Percentiles rank a stretch among this genome's conserved stretches.
These are phyloP conservation scores for Nepenthes alata DNA, from an alignment of 179 eudicot genomes.

Conservation along the genomic window DNA sequence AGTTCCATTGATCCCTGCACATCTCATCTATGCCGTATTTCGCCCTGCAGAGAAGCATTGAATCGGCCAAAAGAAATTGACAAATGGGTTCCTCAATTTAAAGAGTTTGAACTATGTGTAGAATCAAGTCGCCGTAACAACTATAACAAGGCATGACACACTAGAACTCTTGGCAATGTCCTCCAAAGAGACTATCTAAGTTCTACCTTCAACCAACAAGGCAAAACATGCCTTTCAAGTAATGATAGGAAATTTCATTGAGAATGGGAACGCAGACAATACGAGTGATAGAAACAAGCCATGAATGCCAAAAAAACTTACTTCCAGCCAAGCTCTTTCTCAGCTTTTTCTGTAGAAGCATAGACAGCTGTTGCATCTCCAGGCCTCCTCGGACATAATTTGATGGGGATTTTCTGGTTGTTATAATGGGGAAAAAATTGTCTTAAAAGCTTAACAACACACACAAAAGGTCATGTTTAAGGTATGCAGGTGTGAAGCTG, in stretches of 20 bases:
- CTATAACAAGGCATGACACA: too few species aligned
- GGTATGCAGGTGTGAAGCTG: neutral
- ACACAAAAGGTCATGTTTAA: neutral
- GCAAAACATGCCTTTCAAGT: too few species aligned
- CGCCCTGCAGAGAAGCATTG: conserved; percentile 37
- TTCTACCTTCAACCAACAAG: too few species aligned
- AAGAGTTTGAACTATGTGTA: too few species aligned
- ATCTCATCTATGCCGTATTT: conserved; percentile 66
- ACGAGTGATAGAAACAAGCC: too few species aligned
- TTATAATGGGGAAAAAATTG: neutral
- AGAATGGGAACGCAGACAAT: too few species aligned
- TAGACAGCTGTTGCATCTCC: conserved; percentile 85
- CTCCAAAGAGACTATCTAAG: too few species aligned
- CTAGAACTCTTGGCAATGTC: too few species aligned
- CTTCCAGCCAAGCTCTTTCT: conserved; percentile 87
- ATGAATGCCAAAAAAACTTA: conserved; percentile 23
- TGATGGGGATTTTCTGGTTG: conserved; percentile 61
- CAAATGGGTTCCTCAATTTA: too few species aligned
- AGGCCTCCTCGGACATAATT: conserved; percentile 67
- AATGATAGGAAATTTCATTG: too few species aligned
- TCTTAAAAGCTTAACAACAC: neutral
- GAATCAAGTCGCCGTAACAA: too few species aligned
- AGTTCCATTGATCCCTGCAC: conserved; percentile 91
- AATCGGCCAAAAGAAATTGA: neutral
- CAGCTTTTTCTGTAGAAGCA: conserved; percentile 72